phyloP scores from a whole-genome alignment of 495 filamentous ascomycete species.

The Xanthoparmelia taractica region DNA sequence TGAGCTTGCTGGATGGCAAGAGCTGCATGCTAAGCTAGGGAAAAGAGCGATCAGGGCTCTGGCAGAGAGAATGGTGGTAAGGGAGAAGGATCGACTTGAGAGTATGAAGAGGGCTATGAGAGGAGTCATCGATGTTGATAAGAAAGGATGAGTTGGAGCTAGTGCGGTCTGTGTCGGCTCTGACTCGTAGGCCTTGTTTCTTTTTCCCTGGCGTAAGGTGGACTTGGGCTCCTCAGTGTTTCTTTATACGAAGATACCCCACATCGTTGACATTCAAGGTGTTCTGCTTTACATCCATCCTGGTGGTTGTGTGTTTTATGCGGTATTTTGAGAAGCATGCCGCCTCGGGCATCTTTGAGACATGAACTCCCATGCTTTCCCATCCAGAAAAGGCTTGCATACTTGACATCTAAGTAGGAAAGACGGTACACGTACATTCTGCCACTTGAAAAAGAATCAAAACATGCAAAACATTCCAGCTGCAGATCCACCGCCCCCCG shows the following conservation, averaged over 20 bases:
- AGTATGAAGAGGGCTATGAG: constrained; percentile 70
- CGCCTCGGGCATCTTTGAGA: not conserved
- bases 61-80: constrained; percentile 66
- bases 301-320: not conserved
- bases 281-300: not conserved
- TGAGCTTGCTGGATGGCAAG: constrained; percentile 90
- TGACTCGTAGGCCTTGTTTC: not conserved
- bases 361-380: not conserved
- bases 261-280: not conserved
- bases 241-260: constrained; percentile 3
- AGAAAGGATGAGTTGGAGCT: not conserved
- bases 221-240: not conserved
- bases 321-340: not conserved
- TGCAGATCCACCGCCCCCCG: not conserved
- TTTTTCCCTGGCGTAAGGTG: not conserved
- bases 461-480: not conserved
- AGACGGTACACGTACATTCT: not conserved
- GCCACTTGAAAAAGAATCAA: too few relatives aligned
- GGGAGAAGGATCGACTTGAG: constrained; percentile 71
- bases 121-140: constrained; percentile 24
- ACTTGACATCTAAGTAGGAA: not conserved
- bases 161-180: not conserved
- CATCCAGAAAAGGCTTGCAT: not conserved
- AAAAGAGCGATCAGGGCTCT: constrained; percentile 64
- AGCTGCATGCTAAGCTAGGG: constrained; percentile 71